These are phyloP conservation scores for Vaccinium darrowii DNA, from an alignment of 148 eudicot genomes.

Conservation along the genomic window DNA sequence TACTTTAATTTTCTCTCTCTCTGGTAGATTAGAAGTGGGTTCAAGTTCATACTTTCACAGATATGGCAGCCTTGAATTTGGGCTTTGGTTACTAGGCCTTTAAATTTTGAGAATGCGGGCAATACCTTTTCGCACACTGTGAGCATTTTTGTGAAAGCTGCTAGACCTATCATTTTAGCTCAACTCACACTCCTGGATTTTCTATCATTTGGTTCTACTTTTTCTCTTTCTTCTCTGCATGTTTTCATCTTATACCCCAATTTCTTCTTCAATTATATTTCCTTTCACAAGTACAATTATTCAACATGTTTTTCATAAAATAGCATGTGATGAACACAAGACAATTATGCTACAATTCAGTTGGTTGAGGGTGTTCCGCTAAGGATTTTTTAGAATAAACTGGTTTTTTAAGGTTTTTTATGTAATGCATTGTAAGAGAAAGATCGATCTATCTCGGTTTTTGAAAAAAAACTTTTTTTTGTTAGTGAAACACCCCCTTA, in stretches of 20 bases:
- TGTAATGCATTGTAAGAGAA: no score
- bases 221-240: neutral
- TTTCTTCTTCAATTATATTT: neutral
- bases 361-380: neutral
- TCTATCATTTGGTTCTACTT: neutral
- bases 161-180: constrained; percentile 1
- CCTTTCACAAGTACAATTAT: neutral
- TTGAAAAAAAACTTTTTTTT: no score
- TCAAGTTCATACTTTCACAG: constrained; percentile 7
- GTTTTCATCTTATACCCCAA: neutral
- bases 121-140: constrained; percentile 4
- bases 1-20: neutral
- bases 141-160: constrained; percentile 13
- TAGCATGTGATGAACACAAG: neutral
- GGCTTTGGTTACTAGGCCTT: constrained; percentile 13
- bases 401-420: no score
- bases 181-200: neutral
- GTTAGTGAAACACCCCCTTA: neutral
- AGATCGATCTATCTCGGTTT: no score
- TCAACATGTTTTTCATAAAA: neutral
- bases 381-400: no score
- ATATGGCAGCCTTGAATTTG: neutral
- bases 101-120: constrained; percentile 8
- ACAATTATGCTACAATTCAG: neutral
- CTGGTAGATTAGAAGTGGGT: neutral